Base-by-base conservation (phyloP, 1,139 yeast species). In the Geotrichum macrosporum region DNA sequence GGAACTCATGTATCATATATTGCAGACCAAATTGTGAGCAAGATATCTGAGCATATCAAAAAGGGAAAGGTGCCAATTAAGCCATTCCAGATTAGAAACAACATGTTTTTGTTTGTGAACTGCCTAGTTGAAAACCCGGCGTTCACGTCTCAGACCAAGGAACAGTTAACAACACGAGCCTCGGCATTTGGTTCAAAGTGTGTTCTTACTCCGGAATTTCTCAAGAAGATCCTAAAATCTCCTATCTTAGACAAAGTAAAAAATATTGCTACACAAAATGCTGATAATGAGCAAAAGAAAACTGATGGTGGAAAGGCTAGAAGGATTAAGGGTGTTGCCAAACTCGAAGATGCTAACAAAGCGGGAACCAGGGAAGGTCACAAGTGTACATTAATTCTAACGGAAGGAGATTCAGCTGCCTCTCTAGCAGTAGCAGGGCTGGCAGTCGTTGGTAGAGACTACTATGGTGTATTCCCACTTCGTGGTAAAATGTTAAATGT, bases 321-420 rank as follows among this genome's bases (percentile, higher is more conserved):
- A 62, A 80, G 98, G 68, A 80, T 94, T 52, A 89, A 95, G 43
- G 94, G 89, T 39, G 84, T 84, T 64, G 85, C 86, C 9, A 92
- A 92, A 65, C 75, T 94, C 49, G 95, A 85, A 54, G 99, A 94
- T 70, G 99, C 99, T 1, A 89, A 89, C 63, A 86, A 77, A 61
- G 99, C 99, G 0, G 99, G 99, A 51, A 89, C 98, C 0, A 78
- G 75, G 55, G 96, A 89, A 32, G 95, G 97, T 20, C 76, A 81
- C 58, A 84, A 87, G 62, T 89, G 97, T 71, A 92, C 97, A 1
- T 73, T 94, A 58, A 87, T 94, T 59, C 69, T 94, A 51, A 92
- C 98, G 1, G 99, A 94, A 71, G 99, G 99, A 61, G 96, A 89
- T 61, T 94, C 98, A 50, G 99, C 99, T 56, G 75, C 81, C 70